phyloP scores from a whole-genome alignment of 768 basidiomycete species.

The Russula lepida region DNA sequence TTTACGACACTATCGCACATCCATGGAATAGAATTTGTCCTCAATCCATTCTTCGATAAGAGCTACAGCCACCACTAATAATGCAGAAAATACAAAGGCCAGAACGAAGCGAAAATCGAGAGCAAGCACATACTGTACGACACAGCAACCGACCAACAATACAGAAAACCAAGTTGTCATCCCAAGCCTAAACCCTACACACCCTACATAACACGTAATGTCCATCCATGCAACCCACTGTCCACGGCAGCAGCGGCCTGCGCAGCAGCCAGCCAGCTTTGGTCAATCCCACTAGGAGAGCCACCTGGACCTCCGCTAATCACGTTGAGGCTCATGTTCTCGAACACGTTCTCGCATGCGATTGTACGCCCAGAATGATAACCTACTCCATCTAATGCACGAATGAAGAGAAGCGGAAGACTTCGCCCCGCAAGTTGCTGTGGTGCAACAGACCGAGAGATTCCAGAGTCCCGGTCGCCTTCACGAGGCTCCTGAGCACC shows the following conservation, averaged over 20 bases:
- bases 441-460: slow-evolving; percentile 19
- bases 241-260: slow-evolving; percentile 60
- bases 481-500: slow-evolving; percentile 5
- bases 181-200: not conserved
- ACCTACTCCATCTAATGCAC: slow-evolving; percentile 75
- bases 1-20: not conserved
- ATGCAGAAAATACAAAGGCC: slow-evolving; percentile 8
- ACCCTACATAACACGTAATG: slow-evolving; percentile 64
- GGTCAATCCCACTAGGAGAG: slow-evolving; percentile 41
- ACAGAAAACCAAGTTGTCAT: slow-evolving; percentile 8
- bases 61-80: slow-evolving; percentile 11
- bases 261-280: slow-evolving; percentile 67
- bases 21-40: not conserved
- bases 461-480: slow-evolving; percentile 15
- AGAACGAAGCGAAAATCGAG: not conserved
- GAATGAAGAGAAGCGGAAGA: slow-evolving; percentile 74
- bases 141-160: slow-evolving; percentile 4
- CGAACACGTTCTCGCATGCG: slow-evolving; percentile 74
- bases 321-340: slow-evolving; percentile 52
- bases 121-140: slow-evolving; percentile 2
- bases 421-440: slow-evolving; percentile 60
- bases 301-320: slow-evolving; percentile 38
- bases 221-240: slow-evolving; percentile 68
- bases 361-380: slow-evolving; percentile 84
- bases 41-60: not conserved